phyloP scores from a whole-genome alignment of 345 rosid genomes.

The Trapa bicornis region DNA sequence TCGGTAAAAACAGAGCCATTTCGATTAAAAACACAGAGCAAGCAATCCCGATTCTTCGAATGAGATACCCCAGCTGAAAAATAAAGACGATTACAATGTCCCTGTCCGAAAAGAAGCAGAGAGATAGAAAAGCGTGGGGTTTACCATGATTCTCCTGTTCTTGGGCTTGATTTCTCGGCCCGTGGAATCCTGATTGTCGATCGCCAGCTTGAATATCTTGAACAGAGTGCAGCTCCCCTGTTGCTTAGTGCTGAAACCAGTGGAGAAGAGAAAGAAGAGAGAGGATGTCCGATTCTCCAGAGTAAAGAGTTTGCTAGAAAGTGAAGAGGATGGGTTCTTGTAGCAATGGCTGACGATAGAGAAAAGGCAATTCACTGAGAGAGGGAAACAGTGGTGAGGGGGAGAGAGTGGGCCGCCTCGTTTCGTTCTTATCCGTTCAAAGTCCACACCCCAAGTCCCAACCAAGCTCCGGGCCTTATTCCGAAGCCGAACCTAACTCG shows the following conservation, averaged over 20 bases:
- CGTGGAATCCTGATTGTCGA: constrained; percentile 61
- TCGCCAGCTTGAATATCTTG: constrained; percentile 46
- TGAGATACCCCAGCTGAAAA: background rate
- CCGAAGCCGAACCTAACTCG: too few relatives aligned
- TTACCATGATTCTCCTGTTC: constrained; percentile 75
- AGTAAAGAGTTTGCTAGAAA: constrained; percentile 9
- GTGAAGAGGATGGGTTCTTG: constrained; percentile 12
- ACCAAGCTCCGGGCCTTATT: too few relatives aligned
- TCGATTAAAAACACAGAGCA: background rate
- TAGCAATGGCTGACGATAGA: background rate
- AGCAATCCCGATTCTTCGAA: too few relatives aligned
- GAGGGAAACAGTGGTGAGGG: too few relatives aligned
- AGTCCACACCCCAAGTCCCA: too few relatives aligned
- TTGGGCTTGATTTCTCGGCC: constrained; percentile 70
- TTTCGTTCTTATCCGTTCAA: too few relatives aligned
- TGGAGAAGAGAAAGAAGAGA: constrained; percentile 3
- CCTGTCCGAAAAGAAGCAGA: background rate
- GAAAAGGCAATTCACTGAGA: too few relatives aligned
- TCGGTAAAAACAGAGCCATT: background rate
- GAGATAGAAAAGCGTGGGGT: constrained; percentile 4
- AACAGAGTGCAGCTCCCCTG: background rate
- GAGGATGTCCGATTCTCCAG: constrained; percentile 6
- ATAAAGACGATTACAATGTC: background rate
- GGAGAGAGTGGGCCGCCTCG: too few relatives aligned
- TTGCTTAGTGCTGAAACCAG: background rate